These are phyloP conservation scores for Urochloa ruziziensis DNA, from an alignment of 176 grass and related monocot species.

Conservation along the genomic window DNA sequence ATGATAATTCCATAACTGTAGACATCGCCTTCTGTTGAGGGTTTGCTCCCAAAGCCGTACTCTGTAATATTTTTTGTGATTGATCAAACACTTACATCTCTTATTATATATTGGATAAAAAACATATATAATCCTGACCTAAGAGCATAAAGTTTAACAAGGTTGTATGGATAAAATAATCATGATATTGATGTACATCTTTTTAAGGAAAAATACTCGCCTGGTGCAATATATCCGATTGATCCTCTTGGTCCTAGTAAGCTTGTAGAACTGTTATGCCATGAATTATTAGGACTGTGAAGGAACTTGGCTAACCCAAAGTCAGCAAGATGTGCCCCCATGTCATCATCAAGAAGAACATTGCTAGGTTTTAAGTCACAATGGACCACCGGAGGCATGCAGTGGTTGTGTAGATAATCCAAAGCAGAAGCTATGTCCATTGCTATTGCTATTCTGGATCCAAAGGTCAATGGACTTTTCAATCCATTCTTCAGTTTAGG, in stretches of 20 bases:
- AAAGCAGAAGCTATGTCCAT: constrained; percentile 52
- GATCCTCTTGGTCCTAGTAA: constrained; percentile 24
- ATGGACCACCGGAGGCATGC: constrained; percentile 39
- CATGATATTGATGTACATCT: neutral
- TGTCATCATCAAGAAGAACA: constrained; percentile 39
- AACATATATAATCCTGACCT: neutral
- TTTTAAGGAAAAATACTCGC: neutral
- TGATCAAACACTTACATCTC: neutral
- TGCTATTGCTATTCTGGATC: constrained; percentile 39
- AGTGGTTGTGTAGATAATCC: constrained; percentile 45
- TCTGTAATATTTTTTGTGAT: constrained; percentile 5
- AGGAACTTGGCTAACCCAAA: constrained; percentile 52
- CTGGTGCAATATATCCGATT: constrained; percentile 49
- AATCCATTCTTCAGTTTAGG: neutral
- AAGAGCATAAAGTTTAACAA: neutral
- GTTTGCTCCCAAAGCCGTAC: constrained; percentile 44
- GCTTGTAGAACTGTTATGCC: constrained; percentile 10
- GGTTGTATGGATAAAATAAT: neutral
- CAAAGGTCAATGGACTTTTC: constrained; percentile 22
- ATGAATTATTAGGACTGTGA: neutral
- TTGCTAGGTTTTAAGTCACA: constrained; percentile 63
- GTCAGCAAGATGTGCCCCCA: constrained; percentile 42
- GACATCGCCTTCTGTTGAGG: constrained; percentile 42
- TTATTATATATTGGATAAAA: neutral
- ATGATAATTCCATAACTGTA: constrained; percentile 61